phyloP scores from a whole-genome alignment of 1,284 basidiomycete species.

The Lentinula novae-zelandiae region DNA sequence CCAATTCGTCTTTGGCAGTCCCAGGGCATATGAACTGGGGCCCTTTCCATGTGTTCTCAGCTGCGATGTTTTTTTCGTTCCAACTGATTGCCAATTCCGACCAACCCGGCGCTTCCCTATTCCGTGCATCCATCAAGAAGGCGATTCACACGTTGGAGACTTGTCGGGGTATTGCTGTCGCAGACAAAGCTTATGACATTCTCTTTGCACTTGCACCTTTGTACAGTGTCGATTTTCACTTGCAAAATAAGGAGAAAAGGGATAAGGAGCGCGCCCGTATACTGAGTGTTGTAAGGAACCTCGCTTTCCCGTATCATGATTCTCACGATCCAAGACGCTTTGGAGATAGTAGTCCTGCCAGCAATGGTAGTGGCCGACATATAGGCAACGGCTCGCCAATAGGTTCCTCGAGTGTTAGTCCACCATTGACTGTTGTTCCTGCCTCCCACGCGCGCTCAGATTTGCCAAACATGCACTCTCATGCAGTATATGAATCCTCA shows the following conservation, averaged over 20 bases:
- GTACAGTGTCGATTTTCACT: slow-evolving; percentile 57
- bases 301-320: slow-evolving; percentile 78
- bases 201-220: slow-evolving; percentile 65
- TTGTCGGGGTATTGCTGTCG: slow-evolving; percentile 55
- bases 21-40: slow-evolving; percentile 81
- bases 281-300: slow-evolving; percentile 61
- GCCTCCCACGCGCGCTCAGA: background rate
- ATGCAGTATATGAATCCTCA: slow-evolving; percentile 27
- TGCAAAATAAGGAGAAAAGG: slow-evolving; percentile 41
- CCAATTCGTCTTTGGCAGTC: slow-evolving; percentile 62
- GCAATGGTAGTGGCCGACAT: slow-evolving; percentile 20
- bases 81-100: slow-evolving; percentile 75
- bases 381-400: slow-evolving; percentile 32
- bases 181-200: slow-evolving; percentile 70
- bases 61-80: slow-evolving; percentile 84
- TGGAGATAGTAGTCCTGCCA: slow-evolving; percentile 42
- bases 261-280: slow-evolving; percentile 59
- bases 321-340: slow-evolving; percentile 48
- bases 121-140: slow-evolving; percentile 69
- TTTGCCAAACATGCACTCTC: slow-evolving; percentile 23
- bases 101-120: slow-evolving; percentile 67
- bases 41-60: slow-evolving; percentile 77
- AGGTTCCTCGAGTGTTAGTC: slow-evolving; percentile 42
- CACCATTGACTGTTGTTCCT: slow-evolving; percentile 27
- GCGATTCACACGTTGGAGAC: slow-evolving; percentile 62